Evolutionary conservation across 192 early-diverging fungal genomes (phyloP), one percentile per base, ranked within the genome.

Genomic region (Neocallimastix lanati): DNA sequence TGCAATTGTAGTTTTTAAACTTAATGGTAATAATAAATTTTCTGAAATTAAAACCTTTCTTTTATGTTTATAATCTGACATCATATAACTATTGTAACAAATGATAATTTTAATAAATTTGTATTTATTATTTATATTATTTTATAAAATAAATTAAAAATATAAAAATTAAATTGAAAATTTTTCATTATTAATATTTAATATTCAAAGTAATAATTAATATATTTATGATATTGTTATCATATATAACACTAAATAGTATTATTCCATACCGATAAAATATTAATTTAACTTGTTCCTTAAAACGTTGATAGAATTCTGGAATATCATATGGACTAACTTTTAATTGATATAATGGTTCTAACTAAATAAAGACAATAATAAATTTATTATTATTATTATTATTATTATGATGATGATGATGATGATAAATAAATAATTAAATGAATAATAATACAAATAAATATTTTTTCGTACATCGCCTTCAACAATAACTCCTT

Each of bases 131-230:
- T n/a, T n/a, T n/a, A n/a, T n/a, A n/a, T n/a, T n/a, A n/a, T n/a
- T n/a, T n/a, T n/a, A n/a, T n/a, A n/a, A n/a, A n/a, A n/a, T n/a
- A n/a, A n/a, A n/a, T n/a, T n/a, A n/a, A 29, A 76, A 15, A 33
- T 12, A 37, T 15, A 33, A 14, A 29, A n/a, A 16, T 28, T 28
- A 83, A 88, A 93, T 50, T 93, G 90, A 78, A 97, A 82, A 82
- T 91, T 89, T 21, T 89, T 86, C 81, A 95, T 92, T 28, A 97
- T 16, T 50, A 50, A 21, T 21, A 50, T 4, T 50, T 21, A 50
- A 33, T 33, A 33, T 6, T 33, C 3, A 33, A 33, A 33, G n/a
- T n/a, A n/a, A n/a, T n/a, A n/a, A n/a, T n/a, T n/a, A n/a, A n/a
- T n/a, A n/a, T n/a, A n/a, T n/a, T n/a, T n/a, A n/a, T n/a, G n/a